phyloP scores from a whole-genome alignment of 768 basidiomycete species.

The Termitomyces titanicus region DNA sequence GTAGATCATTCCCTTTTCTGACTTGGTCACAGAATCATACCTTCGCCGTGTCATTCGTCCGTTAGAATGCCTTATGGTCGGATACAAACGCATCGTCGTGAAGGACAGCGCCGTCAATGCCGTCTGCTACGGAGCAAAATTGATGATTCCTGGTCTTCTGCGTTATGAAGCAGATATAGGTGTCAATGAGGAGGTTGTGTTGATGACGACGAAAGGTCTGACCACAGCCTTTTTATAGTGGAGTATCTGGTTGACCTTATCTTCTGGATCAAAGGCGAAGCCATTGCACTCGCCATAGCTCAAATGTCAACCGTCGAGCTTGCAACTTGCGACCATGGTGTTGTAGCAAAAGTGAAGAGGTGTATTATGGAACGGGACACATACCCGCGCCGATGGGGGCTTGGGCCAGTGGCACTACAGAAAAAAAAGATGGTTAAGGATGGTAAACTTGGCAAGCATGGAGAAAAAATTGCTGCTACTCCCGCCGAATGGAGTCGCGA shows the following conservation, averaged over 20 bases:
- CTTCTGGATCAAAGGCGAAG: conserved; percentile 57
- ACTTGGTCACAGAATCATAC: conserved; percentile 72
- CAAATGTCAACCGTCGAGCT: conserved; percentile 99
- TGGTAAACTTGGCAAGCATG: conserved; percentile 95
- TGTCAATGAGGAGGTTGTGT: conserved; percentile 90
- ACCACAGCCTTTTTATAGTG: background rate
- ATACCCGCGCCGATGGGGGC: conserved; percentile 96
- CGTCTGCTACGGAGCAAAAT: conserved; percentile 98
- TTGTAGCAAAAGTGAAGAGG: conserved; percentile 98
- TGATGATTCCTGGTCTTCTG: conserved; percentile 98
- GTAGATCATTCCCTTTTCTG: background rate
- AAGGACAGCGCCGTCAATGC: conserved; percentile 99
- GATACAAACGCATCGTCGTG: conserved; percentile 98
- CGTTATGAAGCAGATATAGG: conserved; percentile 96
- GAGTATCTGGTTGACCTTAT: background rate
- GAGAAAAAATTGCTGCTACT: conserved; percentile 83
- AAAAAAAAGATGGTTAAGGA: conserved; percentile 99
- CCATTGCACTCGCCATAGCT: conserved; percentile 90
- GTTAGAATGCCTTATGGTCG: conserved; percentile 88
- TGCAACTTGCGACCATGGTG: conserved; percentile 96
- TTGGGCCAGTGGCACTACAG: conserved; percentile 94
- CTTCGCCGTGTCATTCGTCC: conserved; percentile 93
- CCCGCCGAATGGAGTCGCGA: conserved; percentile 89
- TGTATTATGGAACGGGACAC: conserved; percentile 99
- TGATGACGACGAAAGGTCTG: conserved; percentile 97